Evolutionary conservation across 805 yeast genomes (phyloP), one percentile per base, ranked within the genome.

Genomic region (Starmerella asiatica): DNA sequence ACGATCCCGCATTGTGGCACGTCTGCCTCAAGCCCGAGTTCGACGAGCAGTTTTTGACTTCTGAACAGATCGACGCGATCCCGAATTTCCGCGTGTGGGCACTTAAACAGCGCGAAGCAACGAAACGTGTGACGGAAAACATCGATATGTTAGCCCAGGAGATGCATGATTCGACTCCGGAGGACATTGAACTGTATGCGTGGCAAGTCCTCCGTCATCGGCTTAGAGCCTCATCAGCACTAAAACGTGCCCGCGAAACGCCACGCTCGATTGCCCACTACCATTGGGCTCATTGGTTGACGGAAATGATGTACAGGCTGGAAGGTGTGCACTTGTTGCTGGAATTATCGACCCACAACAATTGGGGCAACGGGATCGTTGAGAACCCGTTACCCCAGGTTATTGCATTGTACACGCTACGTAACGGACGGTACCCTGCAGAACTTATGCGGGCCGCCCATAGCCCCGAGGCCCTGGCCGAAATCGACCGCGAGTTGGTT

Each of bases 1-100:
- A 37, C 29, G 53, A 50, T 18, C 40, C 39, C 14, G 33, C 17
- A 29, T 43, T 53, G 6, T 54, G 58, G 58, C 35, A 28, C 5
- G 31, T 16, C 4, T 21, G 35, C 5, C 31, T 42, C 21, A 19
- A 38, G 17, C 40, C 43, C n/a, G 21, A 29, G 12, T 40, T 45
- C 23, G 20, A 18, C 3, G 21, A 29, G 29, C 44, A 45, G 26
- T 35, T 31, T 26, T 31, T 49, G 5, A 33, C 50, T 8, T 40
- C 43, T 1, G 27, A 21, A n/a, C 39, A 51, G 21, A 32, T 42
- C 8, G 34, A 27, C 5, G 35, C 37, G n/a, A 46, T 49, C 16
- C 36, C 36, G 8, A 44, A 46, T 29, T 32, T 28, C 27, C 44
- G 53, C 15, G 18, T 24, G 20, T 48, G 47, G 47, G 40, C 38